Conservation (phyloP, 805 yeast species). For the Jamesozyma spencerorum region DNA sequence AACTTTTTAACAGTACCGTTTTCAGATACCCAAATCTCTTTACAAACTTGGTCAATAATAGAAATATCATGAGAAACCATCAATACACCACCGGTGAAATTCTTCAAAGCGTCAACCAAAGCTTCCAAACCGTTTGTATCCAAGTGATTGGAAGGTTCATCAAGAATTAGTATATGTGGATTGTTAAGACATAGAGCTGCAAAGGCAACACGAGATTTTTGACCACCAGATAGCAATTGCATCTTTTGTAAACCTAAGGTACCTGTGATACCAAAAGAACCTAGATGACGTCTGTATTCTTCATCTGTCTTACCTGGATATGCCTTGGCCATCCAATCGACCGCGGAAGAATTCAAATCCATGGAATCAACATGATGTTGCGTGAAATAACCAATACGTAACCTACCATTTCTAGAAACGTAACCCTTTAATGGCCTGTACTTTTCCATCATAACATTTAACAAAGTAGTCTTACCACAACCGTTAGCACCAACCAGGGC, state of each 20-base stretch:
- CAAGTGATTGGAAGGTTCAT: constrained; percentile 97
- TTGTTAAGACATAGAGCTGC: constrained; percentile 85
- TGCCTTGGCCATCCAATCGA: constrained; percentile 82
- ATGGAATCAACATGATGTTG: constrained; percentile 98
- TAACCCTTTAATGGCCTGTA: constrained; percentile 68
- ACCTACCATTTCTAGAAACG: constrained; percentile 70
- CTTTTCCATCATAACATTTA: constrained; percentile 76
- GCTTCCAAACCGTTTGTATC: constrained; percentile 98
- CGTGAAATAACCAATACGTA: constrained; percentile 93
- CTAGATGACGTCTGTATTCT: constrained; percentile 92
- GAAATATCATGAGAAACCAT: constrained; percentile 98
- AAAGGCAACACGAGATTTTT: constrained; percentile 95
- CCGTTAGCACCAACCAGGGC: constrained; percentile 99
- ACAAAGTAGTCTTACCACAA: constrained; percentile 94
- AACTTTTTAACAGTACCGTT: constrained; percentile 69
- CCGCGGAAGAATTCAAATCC: constrained; percentile 81
- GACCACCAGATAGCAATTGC: constrained; percentile 91
- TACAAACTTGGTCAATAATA: constrained; percentile 79
- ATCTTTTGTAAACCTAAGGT: constrained; percentile 86
- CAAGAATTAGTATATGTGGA: constrained; percentile 86
- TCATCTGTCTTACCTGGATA: constrained; percentile 94
- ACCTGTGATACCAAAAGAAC: constrained; percentile 96
- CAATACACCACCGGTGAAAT: constrained; percentile 88
- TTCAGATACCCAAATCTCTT: constrained; percentile 94
- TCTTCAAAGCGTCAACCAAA: constrained; percentile 74